Conservation (phyloP, 257 asterid species). For the Solanum sitiens region DNA sequence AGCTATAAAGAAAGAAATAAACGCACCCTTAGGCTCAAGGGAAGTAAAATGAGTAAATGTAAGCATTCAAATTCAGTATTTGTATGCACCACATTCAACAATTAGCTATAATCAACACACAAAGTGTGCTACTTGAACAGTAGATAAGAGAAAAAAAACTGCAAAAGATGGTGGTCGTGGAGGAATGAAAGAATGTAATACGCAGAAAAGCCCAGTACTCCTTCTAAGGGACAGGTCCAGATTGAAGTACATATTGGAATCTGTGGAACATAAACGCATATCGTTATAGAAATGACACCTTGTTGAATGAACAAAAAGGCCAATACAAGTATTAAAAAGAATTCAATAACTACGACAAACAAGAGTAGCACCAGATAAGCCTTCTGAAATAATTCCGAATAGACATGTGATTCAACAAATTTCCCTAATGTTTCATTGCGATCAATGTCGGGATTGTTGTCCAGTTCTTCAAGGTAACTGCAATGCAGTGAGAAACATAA, state of each 20-base stretch:
- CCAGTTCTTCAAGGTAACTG: neutral
- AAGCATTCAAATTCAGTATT: neutral
- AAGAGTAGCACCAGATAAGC: neutral
- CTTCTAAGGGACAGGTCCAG: constrained; percentile 80
- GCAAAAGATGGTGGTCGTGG: constrained; percentile 78
- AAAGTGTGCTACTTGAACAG: neutral
- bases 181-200: constrained; percentile 74
- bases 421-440: neutral
- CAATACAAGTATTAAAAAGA: neutral
- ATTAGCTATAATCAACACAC: neutral
- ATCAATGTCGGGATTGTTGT: neutral
- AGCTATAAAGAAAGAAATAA: constrained; percentile 21
- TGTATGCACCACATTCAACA: neutral
- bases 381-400: neutral
- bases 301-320: neutral
- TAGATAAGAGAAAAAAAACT: constrained; percentile 24
- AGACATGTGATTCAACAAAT: neutral
- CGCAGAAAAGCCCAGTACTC: constrained; percentile 72
- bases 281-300: neutral
- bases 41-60: neutral
- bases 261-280: constrained; percentile 13
- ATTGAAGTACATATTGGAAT: constrained; percentile 87
- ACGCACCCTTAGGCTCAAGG: neutral
- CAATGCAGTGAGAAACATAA: neutral
- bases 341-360: neutral